Conservation (phyloP, 345 rosid genomes). For the Odontarrhena argentea region DNA sequence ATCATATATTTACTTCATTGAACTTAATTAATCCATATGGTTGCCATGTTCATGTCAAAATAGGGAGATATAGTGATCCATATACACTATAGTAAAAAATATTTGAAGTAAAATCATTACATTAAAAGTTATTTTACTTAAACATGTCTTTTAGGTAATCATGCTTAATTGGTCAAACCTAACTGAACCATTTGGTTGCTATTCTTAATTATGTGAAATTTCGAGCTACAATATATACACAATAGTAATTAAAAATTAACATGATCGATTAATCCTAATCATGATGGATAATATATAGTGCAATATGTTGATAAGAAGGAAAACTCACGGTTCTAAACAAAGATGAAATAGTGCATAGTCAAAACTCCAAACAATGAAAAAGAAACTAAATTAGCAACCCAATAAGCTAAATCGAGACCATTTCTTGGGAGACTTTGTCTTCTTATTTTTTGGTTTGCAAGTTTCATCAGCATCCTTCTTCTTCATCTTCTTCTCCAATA, state of each 20-base stretch:
- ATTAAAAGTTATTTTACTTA: too few relatives aligned
- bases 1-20: too few relatives aligned
- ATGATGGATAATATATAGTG: neutral
- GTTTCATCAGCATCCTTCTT: conserved; percentile 37
- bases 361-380: conserved; percentile 3
- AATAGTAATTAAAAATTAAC: neutral
- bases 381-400: conserved; percentile 46
- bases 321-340: neutral
- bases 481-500: conserved; percentile 13
- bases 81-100: too few relatives aligned
- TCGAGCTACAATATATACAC: neutral
- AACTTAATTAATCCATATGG: too few relatives aligned
- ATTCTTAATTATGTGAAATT: neutral
- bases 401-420: conserved; percentile 52
- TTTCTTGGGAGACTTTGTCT: conserved; percentile 41
- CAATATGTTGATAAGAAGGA: neutral
- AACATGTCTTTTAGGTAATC: neutral
- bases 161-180: neutral
- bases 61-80: too few relatives aligned
- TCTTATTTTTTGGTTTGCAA: conserved; percentile 42
- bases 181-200: neutral
- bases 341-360: conserved; percentile 19
- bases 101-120: too few relatives aligned
- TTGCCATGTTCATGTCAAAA: too few relatives aligned
- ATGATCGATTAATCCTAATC: conserved; percentile 16